Evolutionary conservation across 768 basidiomycete species (phyloP), one percentile per base, ranked within the genome.

Genomic region (Rossbeevera mucosa): DNA sequence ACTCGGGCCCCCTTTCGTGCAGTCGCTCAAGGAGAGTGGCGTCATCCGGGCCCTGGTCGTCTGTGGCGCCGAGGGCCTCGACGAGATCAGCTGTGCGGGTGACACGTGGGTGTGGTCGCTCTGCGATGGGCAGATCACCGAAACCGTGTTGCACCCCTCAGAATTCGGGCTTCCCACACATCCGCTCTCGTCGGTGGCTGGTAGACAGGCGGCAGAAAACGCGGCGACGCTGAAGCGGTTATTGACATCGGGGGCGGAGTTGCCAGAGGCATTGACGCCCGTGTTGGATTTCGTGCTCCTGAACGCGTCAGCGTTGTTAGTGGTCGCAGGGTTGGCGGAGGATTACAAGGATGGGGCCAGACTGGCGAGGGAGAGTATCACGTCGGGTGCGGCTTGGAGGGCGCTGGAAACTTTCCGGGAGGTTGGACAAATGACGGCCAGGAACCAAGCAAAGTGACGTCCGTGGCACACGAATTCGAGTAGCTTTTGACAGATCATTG

Each of bases 1-100:
- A 60, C 80, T 99, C 21, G 95, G 94, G 0, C 67, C 73, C 6
- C 83, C 89, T 0, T 97, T 95, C 63, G 93, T 89, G 0, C 73
- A 81, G 45, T 86, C 87, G 3, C 71, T 95, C 24, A 72, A 73
- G 7, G 80, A 89, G 21, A 79, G 84, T 18, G 88, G 88, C 14
- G 90, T 95, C 7, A 73, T 82, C 59, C 81, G 89, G 29, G 95
- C 93, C 0, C 72, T 94, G 51, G 93, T 99, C 20, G 95, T 99
- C 0, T 97, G 94, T 61, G 95, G 95, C 1, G 81, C 80, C 31
- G 96, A 98, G 65, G 82, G 82, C 1, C 75, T 99, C 38, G 95
- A 98, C 70, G 95, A 98, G 75, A 91, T 99, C 65, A 91, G 88
- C 67, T 94, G 91, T 60, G 94, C 91, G 0, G 96, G 95, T 1